Conservation (phyloP, 1,284 basidiomycete genomes). For the Ustilago tritici region DNA sequence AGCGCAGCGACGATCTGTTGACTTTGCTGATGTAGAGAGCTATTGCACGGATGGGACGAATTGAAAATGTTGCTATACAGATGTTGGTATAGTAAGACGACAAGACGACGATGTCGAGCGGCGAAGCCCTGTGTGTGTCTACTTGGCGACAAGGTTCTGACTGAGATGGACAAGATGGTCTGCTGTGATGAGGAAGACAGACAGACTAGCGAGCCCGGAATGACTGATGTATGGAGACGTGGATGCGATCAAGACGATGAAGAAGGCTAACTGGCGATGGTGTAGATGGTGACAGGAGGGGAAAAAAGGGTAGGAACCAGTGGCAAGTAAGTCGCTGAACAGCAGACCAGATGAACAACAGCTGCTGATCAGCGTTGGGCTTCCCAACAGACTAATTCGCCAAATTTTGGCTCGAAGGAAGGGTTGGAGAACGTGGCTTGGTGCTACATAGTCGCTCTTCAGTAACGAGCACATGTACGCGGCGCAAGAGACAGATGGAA, state of each 20-base stretch:
- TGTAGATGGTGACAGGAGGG: not conserved
- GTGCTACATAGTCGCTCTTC: not conserved
- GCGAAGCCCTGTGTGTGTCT: not conserved
- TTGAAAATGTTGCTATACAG: not conserved
- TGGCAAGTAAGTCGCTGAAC: not conserved
- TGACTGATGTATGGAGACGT: not conserved
- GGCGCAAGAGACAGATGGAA: not conserved
- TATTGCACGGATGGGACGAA: not conserved
- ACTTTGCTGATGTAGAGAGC: not conserved
- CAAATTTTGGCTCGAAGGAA: not conserved
- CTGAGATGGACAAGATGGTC: not conserved
- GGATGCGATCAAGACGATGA: not conserved
- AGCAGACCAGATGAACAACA: not conserved
- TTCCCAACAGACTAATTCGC: slow-evolving; percentile 4
- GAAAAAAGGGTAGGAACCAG: not conserved
- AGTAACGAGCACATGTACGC: slow-evolving; percentile 3
- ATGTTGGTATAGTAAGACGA: not conserved
- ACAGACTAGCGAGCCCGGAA: not conserved
- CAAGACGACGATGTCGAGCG: not conserved
- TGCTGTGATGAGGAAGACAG: not conserved
- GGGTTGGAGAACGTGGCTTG: slow-evolving; percentile 4
- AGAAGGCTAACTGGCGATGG: not conserved
- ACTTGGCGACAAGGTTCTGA: slow-evolving; percentile 4
- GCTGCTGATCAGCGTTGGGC: not conserved
- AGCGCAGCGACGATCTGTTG: not conserved